Percentiles rank a stretch among this genome's conserved stretches.
Evolutionary conservation across 73 alveolate species (phyloP).

Genomic region (Paramecium sexaurelia): DNA sequence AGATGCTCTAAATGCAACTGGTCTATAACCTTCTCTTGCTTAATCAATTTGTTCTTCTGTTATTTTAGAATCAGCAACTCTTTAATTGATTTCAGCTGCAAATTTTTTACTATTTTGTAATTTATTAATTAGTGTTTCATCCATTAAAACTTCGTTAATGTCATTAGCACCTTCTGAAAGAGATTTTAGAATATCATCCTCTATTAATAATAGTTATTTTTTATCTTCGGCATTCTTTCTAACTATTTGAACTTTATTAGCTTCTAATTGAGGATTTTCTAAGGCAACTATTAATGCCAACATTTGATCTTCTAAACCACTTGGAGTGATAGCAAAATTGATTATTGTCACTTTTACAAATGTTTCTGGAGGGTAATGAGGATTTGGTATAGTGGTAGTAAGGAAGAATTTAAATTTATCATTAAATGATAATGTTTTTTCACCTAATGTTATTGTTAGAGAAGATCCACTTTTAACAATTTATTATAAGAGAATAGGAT

Average conservation of each 20-base stretch:
- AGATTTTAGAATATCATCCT: conserved; percentile 95
- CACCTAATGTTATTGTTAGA: conserved; percentile 89
- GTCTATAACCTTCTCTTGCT: conserved; percentile 99
- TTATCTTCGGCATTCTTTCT: conserved; percentile 86
- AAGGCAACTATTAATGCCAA: conserved; percentile 88
- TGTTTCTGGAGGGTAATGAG: conserved; percentile 99
- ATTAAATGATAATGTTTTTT: conserved; percentile 71
- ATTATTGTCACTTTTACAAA: conserved; percentile 98
- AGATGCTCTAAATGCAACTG: conserved; percentile 99
- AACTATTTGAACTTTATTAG: conserved; percentile 92
- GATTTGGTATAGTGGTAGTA: conserved; percentile 98
- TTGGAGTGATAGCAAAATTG: conserved; percentile 99
- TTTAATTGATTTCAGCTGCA: conserved; percentile 94
- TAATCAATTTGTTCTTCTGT: conserved; percentile 96
- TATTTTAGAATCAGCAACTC: conserved; percentile 96
- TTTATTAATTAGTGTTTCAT: conserved; percentile 95
- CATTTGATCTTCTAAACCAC: conserved; percentile 98
- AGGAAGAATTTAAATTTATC: conserved; percentile 93
- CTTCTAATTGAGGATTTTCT: conserved; percentile 95
- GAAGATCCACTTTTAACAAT: conserved; percentile 88
- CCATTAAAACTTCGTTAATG: conserved; percentile 94
- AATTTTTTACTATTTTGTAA: conserved; percentile 95
- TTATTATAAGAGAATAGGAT: conserved; percentile 95
- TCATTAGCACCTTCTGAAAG: conserved; percentile 91
- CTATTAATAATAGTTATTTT: conserved; percentile 92